Percentiles rank a stretch among this genome's conserved stretches.
phyloP scores from a whole-genome alignment of 2,329 filamentous ascomycete genomes.

The Iodosphaeria phyllophila region DNA sequence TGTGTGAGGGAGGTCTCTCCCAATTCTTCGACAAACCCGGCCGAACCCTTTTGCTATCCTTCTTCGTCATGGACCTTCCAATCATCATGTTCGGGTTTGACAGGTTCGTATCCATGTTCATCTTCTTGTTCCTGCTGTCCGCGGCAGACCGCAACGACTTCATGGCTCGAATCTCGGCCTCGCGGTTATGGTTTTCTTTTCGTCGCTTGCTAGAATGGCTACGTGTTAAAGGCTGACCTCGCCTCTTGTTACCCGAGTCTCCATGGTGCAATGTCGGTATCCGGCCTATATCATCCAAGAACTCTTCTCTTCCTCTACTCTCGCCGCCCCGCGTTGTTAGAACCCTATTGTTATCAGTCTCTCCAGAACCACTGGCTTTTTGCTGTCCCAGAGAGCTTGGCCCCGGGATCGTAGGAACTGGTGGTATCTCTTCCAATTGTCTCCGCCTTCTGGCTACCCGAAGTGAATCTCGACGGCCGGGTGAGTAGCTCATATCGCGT shows the following conservation, averaged over 20 bases:
- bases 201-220: conserved; percentile 63
- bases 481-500: conserved; percentile 48
- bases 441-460: conserved; percentile 15
- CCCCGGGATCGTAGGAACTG: conserved; percentile 7
- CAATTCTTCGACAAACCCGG: conserved; percentile 32
- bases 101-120: too few relatives aligned
- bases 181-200: conserved; percentile 56
- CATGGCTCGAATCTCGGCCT: conserved; percentile 81
- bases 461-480: conserved; percentile 36
- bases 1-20: conserved; percentile 47
- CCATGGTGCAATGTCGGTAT: conserved; percentile 35
- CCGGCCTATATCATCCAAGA: conserved; percentile 14
- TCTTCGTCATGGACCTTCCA: conserved; percentile 38
- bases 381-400: conserved; percentile 3
- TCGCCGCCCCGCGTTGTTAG: too few relatives aligned
- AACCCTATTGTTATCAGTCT: conserved; percentile 4
- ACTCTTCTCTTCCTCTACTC: conserved; percentile 3
- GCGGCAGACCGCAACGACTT: conserved; percentile 45
- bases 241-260: conserved; percentile 35
- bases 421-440: conserved; percentile 10
- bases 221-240: conserved; percentile 38
- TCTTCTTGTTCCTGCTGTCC: too few relatives aligned
- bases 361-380: conserved; percentile 6
- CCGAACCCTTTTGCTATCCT: conserved; percentile 47
- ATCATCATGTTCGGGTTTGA: too few relatives aligned